A percentile compares a stretch with the other conserved stretches of the same genome.
Evolutionary conservation across 2,329 filamentous ascomycete genomes (phyloP).

Genomic region (Ceratocystis smalleyi): DNA sequence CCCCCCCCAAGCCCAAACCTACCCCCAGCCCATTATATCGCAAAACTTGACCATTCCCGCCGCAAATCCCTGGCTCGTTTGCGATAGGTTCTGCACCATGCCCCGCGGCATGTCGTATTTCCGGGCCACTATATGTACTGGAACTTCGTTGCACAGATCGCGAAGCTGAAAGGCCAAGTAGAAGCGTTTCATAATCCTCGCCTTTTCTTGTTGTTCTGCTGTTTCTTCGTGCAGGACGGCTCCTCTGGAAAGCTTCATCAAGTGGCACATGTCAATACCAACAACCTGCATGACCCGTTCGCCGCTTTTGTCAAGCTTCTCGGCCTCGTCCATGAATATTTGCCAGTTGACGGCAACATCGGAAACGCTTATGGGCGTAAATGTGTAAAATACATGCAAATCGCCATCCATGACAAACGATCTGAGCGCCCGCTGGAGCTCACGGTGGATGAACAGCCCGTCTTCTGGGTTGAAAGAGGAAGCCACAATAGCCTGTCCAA

Average conservation of each 20-base stretch:
- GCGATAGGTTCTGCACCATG: slow-evolving; percentile 53
- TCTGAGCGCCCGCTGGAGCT: slow-evolving; percentile 49
- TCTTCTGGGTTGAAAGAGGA: slow-evolving; percentile 61
- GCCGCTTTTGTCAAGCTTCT: slow-evolving; percentile 53
- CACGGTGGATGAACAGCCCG: slow-evolving; percentile 55
- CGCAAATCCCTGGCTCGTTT: slow-evolving; percentile 64
- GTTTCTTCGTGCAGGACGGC: slow-evolving; percentile 48
- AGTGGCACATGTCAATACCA: slow-evolving; percentile 49
- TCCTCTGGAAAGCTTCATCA: slow-evolving; percentile 56
- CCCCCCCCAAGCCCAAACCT: slow-evolving; percentile 22
- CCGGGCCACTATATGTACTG: slow-evolving; percentile 50
- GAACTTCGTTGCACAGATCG: slow-evolving; percentile 62
- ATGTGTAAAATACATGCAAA: slow-evolving; percentile 64
- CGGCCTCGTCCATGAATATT: slow-evolving; percentile 55
- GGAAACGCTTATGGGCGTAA: slow-evolving; percentile 51
- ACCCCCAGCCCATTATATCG: slow-evolving; percentile 59
- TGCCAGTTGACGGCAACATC: slow-evolving; percentile 50
- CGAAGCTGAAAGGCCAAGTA: slow-evolving; percentile 65
- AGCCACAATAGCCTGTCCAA: slow-evolving; percentile 56
- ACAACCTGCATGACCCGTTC: slow-evolving; percentile 52
- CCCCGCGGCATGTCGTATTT: slow-evolving; percentile 59
- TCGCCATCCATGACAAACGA: slow-evolving; percentile 70
- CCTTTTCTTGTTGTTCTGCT: slow-evolving; percentile 41
- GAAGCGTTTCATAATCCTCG: slow-evolving; percentile 53
- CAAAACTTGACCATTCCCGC: slow-evolving; percentile 70